phyloP scores from a whole-genome alignment of 1,284 basidiomycete species.

The Pseudozyma tsukubaensis region DNA sequence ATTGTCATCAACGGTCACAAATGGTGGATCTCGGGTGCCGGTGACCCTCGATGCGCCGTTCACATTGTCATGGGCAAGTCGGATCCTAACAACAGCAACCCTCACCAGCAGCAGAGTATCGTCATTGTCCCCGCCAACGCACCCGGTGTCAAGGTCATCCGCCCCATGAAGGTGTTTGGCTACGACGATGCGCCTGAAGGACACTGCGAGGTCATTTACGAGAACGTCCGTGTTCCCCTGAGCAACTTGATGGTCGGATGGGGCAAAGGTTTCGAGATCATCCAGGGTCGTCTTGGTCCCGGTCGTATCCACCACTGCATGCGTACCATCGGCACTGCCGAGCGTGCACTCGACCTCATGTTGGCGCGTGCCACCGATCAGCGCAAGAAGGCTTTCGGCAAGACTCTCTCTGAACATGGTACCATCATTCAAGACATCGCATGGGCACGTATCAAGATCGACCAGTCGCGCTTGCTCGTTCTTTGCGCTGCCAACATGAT shows the following conservation, averaged over 20 bases:
- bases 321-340: conserved; percentile 91
- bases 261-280: conserved; percentile 95
- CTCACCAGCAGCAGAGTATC: conserved; percentile 88
- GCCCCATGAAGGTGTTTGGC: conserved; percentile 83
- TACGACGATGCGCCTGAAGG: conserved; percentile 73
- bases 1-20: conserved; percentile 97
- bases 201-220: conserved; percentile 93
- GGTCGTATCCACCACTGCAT: conserved; percentile 95
- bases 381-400: conserved; percentile 90
- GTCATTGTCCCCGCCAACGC: conserved; percentile 89
- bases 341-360: conserved; percentile 86
- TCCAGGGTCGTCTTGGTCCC: conserved; percentile 95
- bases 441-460: conserved; percentile 90
- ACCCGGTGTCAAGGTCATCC: conserved; percentile 86
- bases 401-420: conserved; percentile 90
- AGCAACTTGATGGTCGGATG: conserved; percentile 88
- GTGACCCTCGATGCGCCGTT: conserved; percentile 87
- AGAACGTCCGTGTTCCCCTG: conserved; percentile 88
- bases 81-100: conserved; percentile 78
- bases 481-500: conserved; percentile 94
- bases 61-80: conserved; percentile 96
- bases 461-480: conserved; percentile 85
- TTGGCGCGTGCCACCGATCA: conserved; percentile 92
- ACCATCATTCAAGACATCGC: conserved; percentile 91
- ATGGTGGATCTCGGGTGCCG: conserved; percentile 99